These are phyloP conservation scores for Neonectria ditissima DNA, from an alignment of 2,329 filamentous ascomycete species.

Conservation along the genomic window DNA sequence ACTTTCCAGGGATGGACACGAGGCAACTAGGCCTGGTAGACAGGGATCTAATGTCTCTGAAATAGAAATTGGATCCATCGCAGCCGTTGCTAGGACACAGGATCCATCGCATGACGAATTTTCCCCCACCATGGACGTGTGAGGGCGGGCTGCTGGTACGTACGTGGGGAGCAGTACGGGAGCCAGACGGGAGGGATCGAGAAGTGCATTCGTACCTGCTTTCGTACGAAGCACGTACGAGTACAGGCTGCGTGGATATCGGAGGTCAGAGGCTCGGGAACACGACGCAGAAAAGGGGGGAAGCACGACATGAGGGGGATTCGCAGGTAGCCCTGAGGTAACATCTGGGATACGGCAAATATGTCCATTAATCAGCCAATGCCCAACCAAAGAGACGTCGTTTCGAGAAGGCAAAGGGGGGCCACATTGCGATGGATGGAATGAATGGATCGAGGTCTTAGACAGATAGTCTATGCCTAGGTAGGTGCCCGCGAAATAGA, in stretches of 20 bases:
- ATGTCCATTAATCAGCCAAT: conserved; percentile 17
- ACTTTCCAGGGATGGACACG: conserved; percentile 24
- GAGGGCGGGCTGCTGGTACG: conserved; percentile 12
- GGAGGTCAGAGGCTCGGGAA: conserved; percentile 12
- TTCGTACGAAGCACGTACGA: not conserved
- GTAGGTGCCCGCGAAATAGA: conserved; percentile 19
- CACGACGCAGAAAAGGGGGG: conserved; percentile 26
- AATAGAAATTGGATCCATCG: conserved; percentile 28
- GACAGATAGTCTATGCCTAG: conserved; percentile 9
- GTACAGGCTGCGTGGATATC: not conserved
- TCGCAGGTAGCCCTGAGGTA: conserved; percentile 32
- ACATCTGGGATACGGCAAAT: conserved; percentile 20
- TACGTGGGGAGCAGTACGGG: conserved; percentile 5
- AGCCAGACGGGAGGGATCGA: conserved; percentile 20
- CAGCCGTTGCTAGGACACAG: conserved; percentile 23
- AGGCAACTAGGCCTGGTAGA: conserved; percentile 22
- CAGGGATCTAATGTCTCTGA: conserved; percentile 19
- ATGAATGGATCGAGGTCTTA: not conserved
- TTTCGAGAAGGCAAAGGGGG: conserved; percentile 1
- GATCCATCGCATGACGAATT: conserved; percentile 19
- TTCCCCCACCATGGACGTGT: conserved; percentile 22
- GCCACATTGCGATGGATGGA: not conserved
- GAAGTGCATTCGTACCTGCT: conserved; percentile 16
- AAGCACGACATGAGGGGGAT: conserved; percentile 32
- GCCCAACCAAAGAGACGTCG: conserved; percentile 10